Evolutionary conservation across 1,284 basidiomycete genomes (phyloP), one percentile per base, ranked within the genome.

Genomic region (Ceratobasidium sp.): DNA sequence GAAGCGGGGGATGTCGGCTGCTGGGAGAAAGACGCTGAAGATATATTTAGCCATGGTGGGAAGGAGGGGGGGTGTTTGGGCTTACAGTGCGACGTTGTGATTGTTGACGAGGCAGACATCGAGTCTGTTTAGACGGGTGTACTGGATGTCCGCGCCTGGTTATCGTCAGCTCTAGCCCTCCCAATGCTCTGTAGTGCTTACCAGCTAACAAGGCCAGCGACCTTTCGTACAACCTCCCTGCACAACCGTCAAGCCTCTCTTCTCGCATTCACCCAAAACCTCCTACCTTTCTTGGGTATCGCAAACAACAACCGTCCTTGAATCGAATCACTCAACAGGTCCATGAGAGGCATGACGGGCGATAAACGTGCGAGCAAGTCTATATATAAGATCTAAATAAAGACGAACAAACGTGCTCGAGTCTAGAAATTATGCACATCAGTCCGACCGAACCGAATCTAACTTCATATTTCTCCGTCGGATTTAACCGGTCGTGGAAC

Each of bases 1-100:
- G 85, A 99, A 99, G 46, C 96, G 97, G 13, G 97, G 97, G 79
- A 99, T 99, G 82, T 99, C 98, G 8, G 95, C 89, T 0, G 98
- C 98, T 29, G 98, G 97, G 22, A 99, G 92, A 85, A 99, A 99
- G 43, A 99, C 94, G 25, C 96, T 97, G 83, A 25, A 13, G n/a
- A 44, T 25, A 64, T 22, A 25, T 22, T n/a, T 44, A 17, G n/a
- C 11, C 40, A 19, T 8, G 5, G 1, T 40, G 3, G n/a, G 34
- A 44, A 11, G 37, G 19, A 44, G 32, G 7, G n/a, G 1, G n/a
- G 40, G 19, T 40, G n/a, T 37, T 25, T 46, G 44, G 11, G 84
- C 89, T 81, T 81, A 96, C 92, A 99, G 90, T 6, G 96, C 96
- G 79, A 99, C 96, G 65, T 92, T 92, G 82, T 96, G 95, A 83